phyloP scores from a whole-genome alignment of 2,329 filamentous ascomycete genomes.

The Aspergillus unguis region DNA sequence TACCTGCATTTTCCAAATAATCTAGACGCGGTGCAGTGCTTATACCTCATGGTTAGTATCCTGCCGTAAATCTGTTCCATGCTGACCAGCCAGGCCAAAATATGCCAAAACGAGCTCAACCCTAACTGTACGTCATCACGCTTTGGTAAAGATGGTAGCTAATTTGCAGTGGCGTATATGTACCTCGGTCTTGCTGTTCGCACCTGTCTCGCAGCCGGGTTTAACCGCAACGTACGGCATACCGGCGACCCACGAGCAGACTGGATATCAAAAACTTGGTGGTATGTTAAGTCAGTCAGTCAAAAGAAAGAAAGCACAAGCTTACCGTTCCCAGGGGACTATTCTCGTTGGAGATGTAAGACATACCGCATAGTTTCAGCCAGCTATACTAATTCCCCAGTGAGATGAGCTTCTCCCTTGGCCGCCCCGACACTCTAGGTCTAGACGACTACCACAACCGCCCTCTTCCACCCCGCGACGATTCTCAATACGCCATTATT shows the following conservation, averaged over 20 bases:
- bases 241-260: slow-evolving; percentile 34
- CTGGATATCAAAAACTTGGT: slow-evolving; percentile 48
- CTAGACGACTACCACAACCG: slow-evolving; percentile 51
- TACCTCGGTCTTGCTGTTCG: slow-evolving; percentile 49
- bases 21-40: slow-evolving; percentile 48
- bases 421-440: slow-evolving; percentile 49
- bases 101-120: slow-evolving; percentile 51
- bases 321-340: slow-evolving; percentile 34
- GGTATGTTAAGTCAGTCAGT: slow-evolving; percentile 28
- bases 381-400: slow-evolving; percentile 20
- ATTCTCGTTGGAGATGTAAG: slow-evolving; percentile 45
- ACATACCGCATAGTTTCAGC: neutral
- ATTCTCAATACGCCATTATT: slow-evolving; percentile 39
- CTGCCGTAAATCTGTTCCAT: neutral
- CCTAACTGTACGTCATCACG: slow-evolving; percentile 37
- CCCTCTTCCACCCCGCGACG: slow-evolving; percentile 33
- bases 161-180: slow-evolving; percentile 42
- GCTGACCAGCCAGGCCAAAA: slow-evolving; percentile 38
- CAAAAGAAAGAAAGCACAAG: neutral
- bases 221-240: slow-evolving; percentile 43
- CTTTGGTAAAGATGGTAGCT: neutral
- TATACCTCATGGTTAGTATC: slow-evolving; percentile 44
- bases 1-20: slow-evolving; percentile 45
- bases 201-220: slow-evolving; percentile 48
- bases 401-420: slow-evolving; percentile 50